Evolutionary conservation across 2,329 filamentous ascomycete genomes (phyloP).

Genomic region (Cladosporium phlei): DNA sequence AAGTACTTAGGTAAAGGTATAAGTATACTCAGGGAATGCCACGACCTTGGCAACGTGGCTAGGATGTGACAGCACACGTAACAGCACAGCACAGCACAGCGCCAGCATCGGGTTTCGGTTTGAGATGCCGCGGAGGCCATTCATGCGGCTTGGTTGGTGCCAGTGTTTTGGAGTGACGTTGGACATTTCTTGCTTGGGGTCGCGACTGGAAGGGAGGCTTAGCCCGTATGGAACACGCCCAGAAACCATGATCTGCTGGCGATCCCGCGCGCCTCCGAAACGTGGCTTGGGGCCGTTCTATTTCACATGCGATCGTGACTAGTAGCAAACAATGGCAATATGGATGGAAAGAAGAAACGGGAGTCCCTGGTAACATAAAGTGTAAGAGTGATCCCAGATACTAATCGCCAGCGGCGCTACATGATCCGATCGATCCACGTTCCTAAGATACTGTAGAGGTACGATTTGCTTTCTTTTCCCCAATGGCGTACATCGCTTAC

Average conservation of each 20-base stretch:
- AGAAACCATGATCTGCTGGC: background rate
- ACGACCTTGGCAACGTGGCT: background rate
- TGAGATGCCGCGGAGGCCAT: slow-evolving; percentile 4
- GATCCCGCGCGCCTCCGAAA: background rate
- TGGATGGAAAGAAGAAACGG: no score
- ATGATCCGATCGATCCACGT: no score
- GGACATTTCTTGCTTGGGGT: slow-evolving; percentile 3
- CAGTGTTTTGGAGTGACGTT: background rate
- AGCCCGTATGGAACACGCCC: background rate
- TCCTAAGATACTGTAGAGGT: no score
- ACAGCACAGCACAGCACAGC: slow-evolving; percentile 4
- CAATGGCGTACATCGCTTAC: no score
- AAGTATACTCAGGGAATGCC: slow-evolving; percentile 1
- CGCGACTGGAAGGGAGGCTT: slow-evolving; percentile 1
- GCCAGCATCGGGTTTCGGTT: slow-evolving; percentile 5
- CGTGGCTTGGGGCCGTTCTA: no score
- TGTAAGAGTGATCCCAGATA: no score
- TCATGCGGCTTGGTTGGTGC: slow-evolving; percentile 1
- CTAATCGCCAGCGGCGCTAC: no score
- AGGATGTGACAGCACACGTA: background rate
- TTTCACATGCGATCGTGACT: no score
- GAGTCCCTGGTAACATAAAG: no score
- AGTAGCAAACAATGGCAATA: no score
- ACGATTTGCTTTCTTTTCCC: no score
- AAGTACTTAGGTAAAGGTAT: slow-evolving; percentile 2